Conservation (phyloP, 2,329 filamentous ascomycete species). For the Penicillium sp. region DNA sequence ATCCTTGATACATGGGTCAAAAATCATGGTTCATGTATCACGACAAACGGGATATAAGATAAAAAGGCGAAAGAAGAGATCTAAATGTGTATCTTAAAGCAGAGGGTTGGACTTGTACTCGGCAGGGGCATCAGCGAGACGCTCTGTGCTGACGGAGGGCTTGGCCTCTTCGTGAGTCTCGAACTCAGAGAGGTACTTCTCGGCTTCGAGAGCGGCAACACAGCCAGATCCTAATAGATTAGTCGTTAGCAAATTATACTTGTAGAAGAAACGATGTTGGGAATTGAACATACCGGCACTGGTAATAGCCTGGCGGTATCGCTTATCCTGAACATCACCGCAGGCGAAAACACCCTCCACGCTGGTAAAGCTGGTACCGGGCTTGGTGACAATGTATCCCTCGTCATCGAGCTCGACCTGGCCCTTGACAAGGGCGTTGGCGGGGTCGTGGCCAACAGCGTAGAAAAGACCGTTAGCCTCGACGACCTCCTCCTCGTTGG, state of each 20-base stretch:
- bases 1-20: conserved; percentile 1
- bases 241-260: conserved; percentile 20
- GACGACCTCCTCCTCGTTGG: conserved; percentile 76
- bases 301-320: conserved; percentile 95
- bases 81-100: conserved; percentile 46
- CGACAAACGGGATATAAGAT: background rate
- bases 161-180: conserved; percentile 52
- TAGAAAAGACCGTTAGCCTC: conserved; percentile 95
- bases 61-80: background rate
- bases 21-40: conserved; percentile 9
- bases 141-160: conserved; percentile 47
- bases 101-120: conserved; percentile 66
- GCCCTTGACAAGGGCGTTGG: conserved; percentile 83
- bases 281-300: conserved; percentile 77
- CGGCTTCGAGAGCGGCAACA: conserved; percentile 91
- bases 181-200: conserved; percentile 82
- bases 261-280: background rate
- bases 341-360: conserved; percentile 92
- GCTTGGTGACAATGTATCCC: conserved; percentile 84
- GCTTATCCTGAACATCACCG: conserved; percentile 97
- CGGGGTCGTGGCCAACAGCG: conserved; percentile 94
- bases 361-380: conserved; percentile 84
- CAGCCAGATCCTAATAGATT: conserved; percentile 73
- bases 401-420: conserved; percentile 86
- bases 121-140: conserved; percentile 34